Percentiles rank a stretch among this genome's conserved stretches.
phyloP scores from a whole-genome alignment of 805 yeast species.

The Wickerhamomyces rabaulensis region DNA sequence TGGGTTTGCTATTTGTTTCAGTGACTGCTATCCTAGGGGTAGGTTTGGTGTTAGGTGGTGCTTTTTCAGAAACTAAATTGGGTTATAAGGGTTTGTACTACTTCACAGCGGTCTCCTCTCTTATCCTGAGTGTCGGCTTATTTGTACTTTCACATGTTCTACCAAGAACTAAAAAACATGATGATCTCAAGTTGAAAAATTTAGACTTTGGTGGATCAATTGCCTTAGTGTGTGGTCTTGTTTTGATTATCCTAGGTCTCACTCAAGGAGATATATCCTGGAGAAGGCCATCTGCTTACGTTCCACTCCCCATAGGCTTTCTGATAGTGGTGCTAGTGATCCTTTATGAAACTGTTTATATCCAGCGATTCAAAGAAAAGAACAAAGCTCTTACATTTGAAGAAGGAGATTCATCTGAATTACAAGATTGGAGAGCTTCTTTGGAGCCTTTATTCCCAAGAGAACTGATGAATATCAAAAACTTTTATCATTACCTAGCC shows the following conservation, averaged over 20 bases:
- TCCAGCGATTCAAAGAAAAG: no score
- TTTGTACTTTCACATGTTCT: slow-evolving; percentile 27
- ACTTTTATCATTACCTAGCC: slow-evolving; percentile 21
- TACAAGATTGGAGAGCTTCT: slow-evolving; percentile 9
- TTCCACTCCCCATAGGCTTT: slow-evolving; percentile 36
- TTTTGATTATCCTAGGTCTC: slow-evolving; percentile 37
- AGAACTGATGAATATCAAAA: slow-evolving; percentile 22
- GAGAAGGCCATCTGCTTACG: slow-evolving; percentile 36
- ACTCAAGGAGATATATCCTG: slow-evolving; percentile 42
- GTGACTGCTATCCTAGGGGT: slow-evolving; percentile 31
- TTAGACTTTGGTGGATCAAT: slow-evolving; percentile 32
- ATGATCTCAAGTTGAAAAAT: slow-evolving; percentile 18
- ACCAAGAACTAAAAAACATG: slow-evolving; percentile 20
- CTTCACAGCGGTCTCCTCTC: slow-evolving; percentile 29
- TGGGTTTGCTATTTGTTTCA: slow-evolving; percentile 23
- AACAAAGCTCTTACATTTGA: no score
- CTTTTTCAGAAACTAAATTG: slow-evolving; percentile 30
- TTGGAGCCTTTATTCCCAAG: slow-evolving; percentile 26
- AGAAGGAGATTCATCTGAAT: no score
- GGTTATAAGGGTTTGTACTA: slow-evolving; percentile 37
- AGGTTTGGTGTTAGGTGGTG: slow-evolving; percentile 43
- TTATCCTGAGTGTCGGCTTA: slow-evolving; percentile 17
- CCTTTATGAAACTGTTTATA: no score
- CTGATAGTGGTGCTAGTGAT: no score
- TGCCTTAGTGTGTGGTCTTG: slow-evolving; percentile 29